Conservation (phyloP, 2,329 filamentous ascomycete species). For the Cordyceps fumosorosea region DNA sequence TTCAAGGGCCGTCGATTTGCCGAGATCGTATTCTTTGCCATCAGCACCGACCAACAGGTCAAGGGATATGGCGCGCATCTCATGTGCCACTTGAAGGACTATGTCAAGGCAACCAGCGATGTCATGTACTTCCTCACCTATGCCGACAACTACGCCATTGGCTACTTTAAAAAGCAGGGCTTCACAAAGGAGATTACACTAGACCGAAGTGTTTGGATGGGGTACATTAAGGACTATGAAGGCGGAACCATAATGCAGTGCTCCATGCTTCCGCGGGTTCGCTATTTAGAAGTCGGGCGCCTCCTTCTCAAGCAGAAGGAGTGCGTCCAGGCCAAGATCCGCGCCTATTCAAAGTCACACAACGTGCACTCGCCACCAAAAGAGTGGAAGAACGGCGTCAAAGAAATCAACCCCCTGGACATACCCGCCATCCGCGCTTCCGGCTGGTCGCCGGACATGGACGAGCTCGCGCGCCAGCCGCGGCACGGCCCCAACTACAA, state of each 20-base stretch:
- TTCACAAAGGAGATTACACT: constrained; percentile 98
- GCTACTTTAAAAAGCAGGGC: constrained; percentile 98
- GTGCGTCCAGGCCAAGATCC: constrained; percentile 88
- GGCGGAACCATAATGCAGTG: constrained; percentile 99
- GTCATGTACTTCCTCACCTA: constrained; percentile 99
- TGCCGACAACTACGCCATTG: constrained; percentile 97
- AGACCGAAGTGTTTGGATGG: constrained; percentile 90
- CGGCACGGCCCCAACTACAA: constrained; percentile 96
- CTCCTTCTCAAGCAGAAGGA: constrained; percentile 98
- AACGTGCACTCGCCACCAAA: constrained; percentile 78
- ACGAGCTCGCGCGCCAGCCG: constrained; percentile 88
- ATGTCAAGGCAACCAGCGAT: constrained; percentile 91
- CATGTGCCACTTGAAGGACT: constrained; percentile 97
- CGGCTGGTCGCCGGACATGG: constrained; percentile 97
- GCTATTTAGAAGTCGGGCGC: constrained; percentile 85
- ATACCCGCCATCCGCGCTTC: constrained; percentile 86
- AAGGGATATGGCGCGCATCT: constrained; percentile 97
- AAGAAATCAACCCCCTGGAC: constrained; percentile 73
- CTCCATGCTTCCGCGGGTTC: constrained; percentile 88
- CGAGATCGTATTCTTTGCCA: constrained; percentile 97
- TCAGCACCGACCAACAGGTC: constrained; percentile 95
- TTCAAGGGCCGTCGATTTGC: constrained; percentile 91
- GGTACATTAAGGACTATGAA: constrained; percentile 99
- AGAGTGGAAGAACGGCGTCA: constrained; percentile 72
- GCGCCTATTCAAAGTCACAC: constrained; percentile 83